Evolutionary conservation across 2,329 filamentous ascomycete genomes (phyloP), one percentile per base, ranked within the genome.

Genomic region (Beauveria pseudobassiana): DNA sequence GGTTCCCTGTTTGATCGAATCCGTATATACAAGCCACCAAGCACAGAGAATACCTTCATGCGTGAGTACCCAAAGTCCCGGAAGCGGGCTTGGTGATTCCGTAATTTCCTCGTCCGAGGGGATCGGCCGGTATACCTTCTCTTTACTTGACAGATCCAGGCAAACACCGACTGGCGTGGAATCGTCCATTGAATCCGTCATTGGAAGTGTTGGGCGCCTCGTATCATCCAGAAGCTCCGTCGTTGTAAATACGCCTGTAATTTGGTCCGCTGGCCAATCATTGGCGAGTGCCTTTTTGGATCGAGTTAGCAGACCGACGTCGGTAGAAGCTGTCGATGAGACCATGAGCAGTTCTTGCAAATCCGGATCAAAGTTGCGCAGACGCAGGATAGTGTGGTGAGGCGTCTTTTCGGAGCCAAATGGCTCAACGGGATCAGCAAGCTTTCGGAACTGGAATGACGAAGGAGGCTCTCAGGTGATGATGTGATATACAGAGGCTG

Each of bases 21-120:
- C 91, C 42, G 89, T 85, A 75, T 97, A 97, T 22, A 98, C 83
- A 49, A 98, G 76, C 91, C 93, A 97, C 92, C 93, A 99, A 14
- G 87, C 83, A 51, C 85, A 86, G 18, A 99, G 78, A 10, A 96
- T 77, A 65, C 95, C 95, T 69, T 97, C 91, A 66, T 96, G 88
- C 63, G 96, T 98, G 18, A 99, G 78, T 34, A 91, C 82, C 81
- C 95, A 88, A 48, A 96, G 80, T 12, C 87, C 91, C 6, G 95
- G 95, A 9, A 98, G 76, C 14, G 95, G 93, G 1, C 85, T 87
- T 0, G 87, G 82, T 5, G 92, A 96, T 68, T 93, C 84, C 38
- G 89, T 83, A 52, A 96, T 85, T 69, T 96, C 88, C 64, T 84
- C 86, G 65, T 95, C 88, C 1, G 85, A 82, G 22, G 85, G 85